A percentile compares a stretch with the other conserved stretches of the same genome.
Conservation (phyloP, 2,329 filamentous ascomycete species). For the Eutypa lata region DNA sequence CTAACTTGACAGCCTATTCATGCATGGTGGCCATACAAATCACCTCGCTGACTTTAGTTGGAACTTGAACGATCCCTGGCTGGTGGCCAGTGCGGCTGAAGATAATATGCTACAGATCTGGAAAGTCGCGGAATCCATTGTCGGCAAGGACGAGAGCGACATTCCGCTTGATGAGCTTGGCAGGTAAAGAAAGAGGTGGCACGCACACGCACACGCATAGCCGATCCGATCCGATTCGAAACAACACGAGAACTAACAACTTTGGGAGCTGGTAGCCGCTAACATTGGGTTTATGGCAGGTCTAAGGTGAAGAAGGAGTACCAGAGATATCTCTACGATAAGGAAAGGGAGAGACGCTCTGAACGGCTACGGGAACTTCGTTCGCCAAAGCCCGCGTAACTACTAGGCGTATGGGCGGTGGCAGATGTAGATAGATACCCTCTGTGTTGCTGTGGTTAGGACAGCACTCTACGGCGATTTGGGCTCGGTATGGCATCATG, state of each 20-base stretch:
- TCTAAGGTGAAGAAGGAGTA: slow-evolving; percentile 8
- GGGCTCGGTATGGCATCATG: not conserved
- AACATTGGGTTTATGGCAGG: slow-evolving; percentile 2
- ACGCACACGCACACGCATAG: slow-evolving; percentile 1
- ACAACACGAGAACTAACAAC: slow-evolving; percentile 1
- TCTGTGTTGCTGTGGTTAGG: not conserved
- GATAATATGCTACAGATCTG: slow-evolving; percentile 96
- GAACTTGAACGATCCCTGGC: slow-evolving; percentile 96
- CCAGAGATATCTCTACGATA: slow-evolving; percentile 13
- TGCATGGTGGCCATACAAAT: slow-evolving; percentile 98
- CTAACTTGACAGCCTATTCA: slow-evolving; percentile 67
- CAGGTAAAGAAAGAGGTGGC: slow-evolving; percentile 37
- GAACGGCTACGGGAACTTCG: slow-evolving; percentile 4
- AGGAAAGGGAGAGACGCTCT: slow-evolving; percentile 7
- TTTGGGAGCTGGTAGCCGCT: not conserved
- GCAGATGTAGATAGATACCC: not conserved
- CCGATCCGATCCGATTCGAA: slow-evolving; percentile 3
- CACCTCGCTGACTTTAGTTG: slow-evolving; percentile 95
- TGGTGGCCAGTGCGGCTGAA: slow-evolving; percentile 91
- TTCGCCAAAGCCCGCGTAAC: not conserved
- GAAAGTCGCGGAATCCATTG: slow-evolving; percentile 81
- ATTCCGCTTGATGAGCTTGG: slow-evolving; percentile 76
- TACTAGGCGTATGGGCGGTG: not conserved
- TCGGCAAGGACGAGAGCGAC: slow-evolving; percentile 72
- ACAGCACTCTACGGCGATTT: not conserved